These are phyloP conservation scores for Russula ochroleuca DNA, from an alignment of 768 basidiomycete genomes.

Conservation along the genomic window DNA sequence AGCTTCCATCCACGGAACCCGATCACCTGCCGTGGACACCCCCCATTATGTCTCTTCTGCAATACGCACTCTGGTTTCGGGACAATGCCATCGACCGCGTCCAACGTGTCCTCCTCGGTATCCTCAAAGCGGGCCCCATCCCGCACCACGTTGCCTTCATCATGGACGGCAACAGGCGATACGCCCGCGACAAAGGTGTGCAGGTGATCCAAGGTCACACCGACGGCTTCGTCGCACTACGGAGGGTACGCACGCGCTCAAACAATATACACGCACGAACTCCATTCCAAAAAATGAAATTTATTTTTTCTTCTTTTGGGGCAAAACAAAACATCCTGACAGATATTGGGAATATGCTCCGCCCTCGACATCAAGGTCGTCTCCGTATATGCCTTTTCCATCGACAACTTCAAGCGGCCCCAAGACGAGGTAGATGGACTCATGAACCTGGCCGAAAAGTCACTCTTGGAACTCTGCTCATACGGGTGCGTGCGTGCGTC, in stretches of 20 bases:
- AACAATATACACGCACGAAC: not conserved
- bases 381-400: slow-evolving; percentile 95
- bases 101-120: slow-evolving; percentile 50
- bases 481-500: slow-evolving; percentile 72
- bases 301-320: not conserved
- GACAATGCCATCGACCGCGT: slow-evolving; percentile 29
- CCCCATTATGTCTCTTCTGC: slow-evolving; percentile 19
- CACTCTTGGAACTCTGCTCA: slow-evolving; percentile 70
- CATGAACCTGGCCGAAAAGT: slow-evolving; percentile 78
- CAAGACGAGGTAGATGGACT: slow-evolving; percentile 81
- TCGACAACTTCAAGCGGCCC: slow-evolving; percentile 93
- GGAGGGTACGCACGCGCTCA: slow-evolving; percentile 57
- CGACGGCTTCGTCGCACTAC: slow-evolving; percentile 76
- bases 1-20: slow-evolving; percentile 7
- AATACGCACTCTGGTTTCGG: slow-evolving; percentile 30
- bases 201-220: slow-evolving; percentile 74
- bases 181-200: slow-evolving; percentile 66
- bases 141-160: slow-evolving; percentile 91
- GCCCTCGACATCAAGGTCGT: slow-evolving; percentile 77
- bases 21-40: slow-evolving; percentile 4
- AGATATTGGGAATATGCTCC: slow-evolving; percentile 86
- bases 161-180: slow-evolving; percentile 96
- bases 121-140: slow-evolving; percentile 78
- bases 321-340: not conserved
- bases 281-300: not conserved